Evolutionary conservation across 192 early-diverging fungal genomes (phyloP).

Genomic region (Backusella australiensis): DNA sequence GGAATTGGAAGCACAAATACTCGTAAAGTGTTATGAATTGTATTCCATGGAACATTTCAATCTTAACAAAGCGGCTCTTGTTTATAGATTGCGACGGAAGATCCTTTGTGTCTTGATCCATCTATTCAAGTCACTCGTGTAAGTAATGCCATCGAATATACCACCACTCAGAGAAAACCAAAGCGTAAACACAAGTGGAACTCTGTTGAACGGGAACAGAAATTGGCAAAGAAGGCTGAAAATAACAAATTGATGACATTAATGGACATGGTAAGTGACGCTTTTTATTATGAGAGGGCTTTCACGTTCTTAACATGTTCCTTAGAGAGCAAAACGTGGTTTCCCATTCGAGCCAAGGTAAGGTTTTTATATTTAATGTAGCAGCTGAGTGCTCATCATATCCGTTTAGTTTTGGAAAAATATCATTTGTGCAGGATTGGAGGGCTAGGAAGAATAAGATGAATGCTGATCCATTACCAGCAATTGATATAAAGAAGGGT

Average conservation of each 20-base stretch:
- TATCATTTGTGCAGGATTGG: slow-evolving; percentile 71
- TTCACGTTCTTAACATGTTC: neutral
- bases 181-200: slow-evolving; percentile 69
- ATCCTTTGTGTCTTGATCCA: slow-evolving; percentile 65
- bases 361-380: neutral
- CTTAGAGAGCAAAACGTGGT: slow-evolving; percentile 34
- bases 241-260: slow-evolving; percentile 67
- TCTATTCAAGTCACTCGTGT: slow-evolving; percentile 65
- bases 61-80: neutral
- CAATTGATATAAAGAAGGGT: slow-evolving; percentile 46
- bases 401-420: slow-evolving; percentile 53
- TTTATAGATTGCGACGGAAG: slow-evolving; percentile 57
- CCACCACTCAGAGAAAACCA: slow-evolving; percentile 47
- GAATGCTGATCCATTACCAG: slow-evolving; percentile 47
- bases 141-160: slow-evolving; percentile 64
- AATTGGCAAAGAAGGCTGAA: slow-evolving; percentile 65
- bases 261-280: slow-evolving; percentile 59
- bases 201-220: slow-evolving; percentile 66
- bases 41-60: too few relatives aligned
- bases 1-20: slow-evolving; percentile 62
- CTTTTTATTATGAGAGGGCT: neutral
- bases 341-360: slow-evolving; percentile 58
- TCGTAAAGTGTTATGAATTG: slow-evolving; percentile 33
- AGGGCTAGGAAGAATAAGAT: slow-evolving; percentile 55
- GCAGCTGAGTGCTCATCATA: neutral